Evolutionary conservation across 2,329 filamentous ascomycete species (phyloP).

Genomic region (Phaeomoniella chlamydospora): DNA sequence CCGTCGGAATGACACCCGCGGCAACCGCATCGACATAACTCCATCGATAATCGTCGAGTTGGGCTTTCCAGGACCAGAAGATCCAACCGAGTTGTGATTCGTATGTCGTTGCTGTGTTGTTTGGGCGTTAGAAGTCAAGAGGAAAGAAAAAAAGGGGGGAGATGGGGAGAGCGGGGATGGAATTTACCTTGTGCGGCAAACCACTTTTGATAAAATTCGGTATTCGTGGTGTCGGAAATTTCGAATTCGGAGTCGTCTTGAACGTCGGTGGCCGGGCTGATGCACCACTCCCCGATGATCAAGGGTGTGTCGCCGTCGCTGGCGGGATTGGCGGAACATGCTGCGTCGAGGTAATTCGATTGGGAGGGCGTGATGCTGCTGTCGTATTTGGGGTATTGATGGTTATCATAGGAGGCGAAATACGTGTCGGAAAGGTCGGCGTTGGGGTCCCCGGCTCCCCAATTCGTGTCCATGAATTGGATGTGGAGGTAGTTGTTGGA

Average conservation of each 20-base stretch:
- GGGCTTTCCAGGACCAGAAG: constrained; percentile 46
- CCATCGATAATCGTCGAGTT: constrained; percentile 29
- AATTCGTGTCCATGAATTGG: constrained; percentile 37
- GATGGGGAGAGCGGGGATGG: too few relatives aligned
- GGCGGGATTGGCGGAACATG: constrained; percentile 5
- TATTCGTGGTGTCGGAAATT: constrained; percentile 21
- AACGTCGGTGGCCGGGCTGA: constrained; percentile 35
- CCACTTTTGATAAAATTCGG: constrained; percentile 39
- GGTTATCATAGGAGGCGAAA: constrained; percentile 41
- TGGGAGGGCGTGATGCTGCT: not conserved
- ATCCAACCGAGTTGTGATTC: constrained; percentile 26
- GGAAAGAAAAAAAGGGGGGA: too few relatives aligned
- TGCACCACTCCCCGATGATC: constrained; percentile 45
- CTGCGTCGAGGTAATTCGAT: not conserved
- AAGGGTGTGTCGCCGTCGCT: constrained; percentile 29
- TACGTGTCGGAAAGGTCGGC: constrained; percentile 26
- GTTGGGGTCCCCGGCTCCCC: constrained; percentile 41
- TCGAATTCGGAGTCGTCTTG: constrained; percentile 31
- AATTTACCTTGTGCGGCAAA: constrained; percentile 47
- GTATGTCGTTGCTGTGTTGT: too few relatives aligned
- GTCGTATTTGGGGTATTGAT: constrained; percentile 42
- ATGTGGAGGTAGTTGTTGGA: constrained; percentile 35
- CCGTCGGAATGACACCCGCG: constrained; percentile 23
- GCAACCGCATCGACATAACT: constrained; percentile 30
- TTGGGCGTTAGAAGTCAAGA: too few relatives aligned